Conservation (phyloP, 2,329 filamentous ascomycete species). For the Knoxdaviesia capensis region DNA sequence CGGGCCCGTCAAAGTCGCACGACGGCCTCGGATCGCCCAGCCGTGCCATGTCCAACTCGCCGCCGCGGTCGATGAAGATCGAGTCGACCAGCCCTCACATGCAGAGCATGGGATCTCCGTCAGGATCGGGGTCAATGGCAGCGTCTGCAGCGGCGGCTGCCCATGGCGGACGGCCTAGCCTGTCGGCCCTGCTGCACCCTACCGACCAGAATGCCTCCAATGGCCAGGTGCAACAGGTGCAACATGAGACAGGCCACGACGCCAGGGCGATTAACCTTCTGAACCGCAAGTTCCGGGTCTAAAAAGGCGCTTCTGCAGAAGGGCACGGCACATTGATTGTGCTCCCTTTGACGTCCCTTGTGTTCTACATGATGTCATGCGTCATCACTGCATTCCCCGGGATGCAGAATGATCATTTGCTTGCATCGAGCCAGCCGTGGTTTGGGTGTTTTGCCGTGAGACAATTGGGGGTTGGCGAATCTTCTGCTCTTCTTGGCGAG, state of each 20-base stretch:
- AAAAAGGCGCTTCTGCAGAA: neutral
- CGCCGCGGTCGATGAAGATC: conserved; percentile 20
- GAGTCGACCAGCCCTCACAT: conserved; percentile 9
- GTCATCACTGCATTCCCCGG: neutral
- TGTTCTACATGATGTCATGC: neutral
- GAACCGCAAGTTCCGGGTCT: conserved; percentile 33
- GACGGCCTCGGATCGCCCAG: conserved; percentile 10
- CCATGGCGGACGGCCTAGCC: conserved; percentile 20
- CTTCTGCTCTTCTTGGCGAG: neutral
- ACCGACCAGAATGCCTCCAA: conserved; percentile 17
- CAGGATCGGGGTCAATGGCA: conserved; percentile 1
- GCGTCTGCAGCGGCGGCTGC: conserved; percentile 3
- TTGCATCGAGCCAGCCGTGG: neutral
- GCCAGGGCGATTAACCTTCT: conserved; percentile 44
- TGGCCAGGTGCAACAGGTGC: conserved; percentile 18
- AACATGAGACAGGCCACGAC: conserved; percentile 30
- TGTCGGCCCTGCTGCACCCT: conserved; percentile 30
- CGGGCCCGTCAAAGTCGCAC: conserved; percentile 15
- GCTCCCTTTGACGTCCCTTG: neutral
- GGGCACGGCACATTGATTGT: neutral
- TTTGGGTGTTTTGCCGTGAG: neutral
- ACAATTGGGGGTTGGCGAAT: neutral
- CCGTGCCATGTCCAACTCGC: conserved; percentile 26
- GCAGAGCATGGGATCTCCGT: conserved; percentile 3
- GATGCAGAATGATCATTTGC: neutral